Evolutionary conservation across 2,329 filamentous ascomycete species (phyloP), one percentile per base, ranked within the genome.

Genomic region (Colletotrichum liriopes): DNA sequence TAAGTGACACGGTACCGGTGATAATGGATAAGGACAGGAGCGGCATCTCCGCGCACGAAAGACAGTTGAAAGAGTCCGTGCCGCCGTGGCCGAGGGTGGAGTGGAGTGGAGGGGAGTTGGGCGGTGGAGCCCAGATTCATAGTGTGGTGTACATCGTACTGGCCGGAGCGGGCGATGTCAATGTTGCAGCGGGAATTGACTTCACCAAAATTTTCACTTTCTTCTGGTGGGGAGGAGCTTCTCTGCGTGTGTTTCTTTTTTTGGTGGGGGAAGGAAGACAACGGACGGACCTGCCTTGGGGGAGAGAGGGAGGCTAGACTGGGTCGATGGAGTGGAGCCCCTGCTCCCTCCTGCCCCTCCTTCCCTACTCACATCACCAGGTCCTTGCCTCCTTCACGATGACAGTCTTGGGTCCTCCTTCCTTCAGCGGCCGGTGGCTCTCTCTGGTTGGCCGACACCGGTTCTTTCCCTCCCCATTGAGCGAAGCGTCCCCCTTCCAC

Each of bases 41-140:
- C 45, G 65, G 58, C 68, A 58, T 67, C 32, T 67, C 68, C 63
- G 68, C 20, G 35, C 64, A 29, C 49, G 49, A 29, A 32, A 60
- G 5, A 59, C 9, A 26, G 11, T 51, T n/a, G 12, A 43, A 18
- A 61, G 29, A 49, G 64, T 58, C 62, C 62, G 67, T 58, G 67
- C 60, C 54, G 60, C 26, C 20, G 59, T 39, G 62, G 41, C 41
- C 20, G 62, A 43, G 37, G 39, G 26, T 29, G 26, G 56, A 32
- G 29, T 32, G 29, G 29, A 32, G 29, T 32, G 29, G 29, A 32
- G 29, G 29, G 29, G 29, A 32, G 29, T 32, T 32, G 16, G 59
- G 45, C 37, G 35, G 45, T 47, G 51, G 52, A 58, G 29, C 20
- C 23, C 14, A 35, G 29, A 8, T 20, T 32, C 45, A 23, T 23